Conservation (phyloP, 2,329 filamentous ascomycete species). For the Diaporthe caulivora region DNA sequence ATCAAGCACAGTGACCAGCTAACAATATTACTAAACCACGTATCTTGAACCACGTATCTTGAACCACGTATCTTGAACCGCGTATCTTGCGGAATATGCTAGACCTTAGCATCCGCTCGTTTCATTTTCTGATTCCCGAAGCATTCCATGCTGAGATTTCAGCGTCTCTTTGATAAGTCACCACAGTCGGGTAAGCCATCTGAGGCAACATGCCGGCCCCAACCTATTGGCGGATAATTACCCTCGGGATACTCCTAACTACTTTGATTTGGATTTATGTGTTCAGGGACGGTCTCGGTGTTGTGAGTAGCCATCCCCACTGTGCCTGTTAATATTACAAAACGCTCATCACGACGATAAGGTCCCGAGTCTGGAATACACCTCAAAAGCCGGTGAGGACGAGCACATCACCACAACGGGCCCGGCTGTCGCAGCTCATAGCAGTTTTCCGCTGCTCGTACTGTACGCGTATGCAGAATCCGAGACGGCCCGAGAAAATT, state of each 20-base stretch:
- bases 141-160: too few relatives aligned
- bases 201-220: neutral
- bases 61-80: too few relatives aligned
- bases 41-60: too few relatives aligned
- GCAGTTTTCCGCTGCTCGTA: constrained; percentile 41
- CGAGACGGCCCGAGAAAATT: constrained; percentile 45
- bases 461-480: constrained; percentile 51
- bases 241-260: neutral
- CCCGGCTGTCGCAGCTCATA: neutral
- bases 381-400: neutral
- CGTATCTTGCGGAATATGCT: too few relatives aligned
- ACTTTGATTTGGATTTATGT: neutral
- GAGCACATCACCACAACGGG: neutral
- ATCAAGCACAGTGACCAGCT: too few relatives aligned
- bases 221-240: neutral
- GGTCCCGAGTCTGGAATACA: neutral
- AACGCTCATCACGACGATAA: neutral
- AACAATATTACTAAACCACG: too few relatives aligned
- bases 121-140: too few relatives aligned
- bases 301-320: neutral
- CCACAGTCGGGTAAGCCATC: too few relatives aligned
- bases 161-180: too few relatives aligned
- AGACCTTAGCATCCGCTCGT: too few relatives aligned
- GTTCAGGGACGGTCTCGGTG: neutral
- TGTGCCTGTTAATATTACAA: neutral